A percentile compares a stretch with the other conserved stretches of the same genome.
Evolutionary conservation across 257 asterid genomes (phyloP).

Genomic region (Solanum sitiens): DNA sequence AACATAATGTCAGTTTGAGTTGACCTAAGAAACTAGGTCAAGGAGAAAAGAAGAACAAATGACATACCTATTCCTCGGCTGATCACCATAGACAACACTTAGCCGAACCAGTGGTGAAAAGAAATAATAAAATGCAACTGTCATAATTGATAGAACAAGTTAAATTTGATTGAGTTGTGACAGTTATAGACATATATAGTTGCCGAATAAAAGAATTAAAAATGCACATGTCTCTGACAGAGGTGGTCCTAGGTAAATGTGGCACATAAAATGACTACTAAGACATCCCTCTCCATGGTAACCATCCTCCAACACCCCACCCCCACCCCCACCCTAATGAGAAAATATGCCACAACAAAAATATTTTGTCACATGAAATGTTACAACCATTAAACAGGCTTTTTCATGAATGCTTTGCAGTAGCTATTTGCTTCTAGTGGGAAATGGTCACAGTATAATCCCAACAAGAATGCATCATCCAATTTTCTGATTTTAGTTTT

Average conservation of each 20-base stretch:
- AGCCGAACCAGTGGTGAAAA: slow-evolving; percentile 73
- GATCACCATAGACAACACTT: slow-evolving; percentile 79
- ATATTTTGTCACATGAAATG: not conserved
- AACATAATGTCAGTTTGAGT: not conserved
- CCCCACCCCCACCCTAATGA: not conserved
- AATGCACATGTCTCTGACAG: not conserved
- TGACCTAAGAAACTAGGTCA: not conserved
- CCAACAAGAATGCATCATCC: not conserved
- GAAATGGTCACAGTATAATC: not conserved
- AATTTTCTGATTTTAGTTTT: not conserved
- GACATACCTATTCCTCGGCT: slow-evolving; percentile 80
- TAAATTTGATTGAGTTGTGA: not conserved
- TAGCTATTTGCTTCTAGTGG: not conserved
- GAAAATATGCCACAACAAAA: not conserved
- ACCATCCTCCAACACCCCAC: not conserved
- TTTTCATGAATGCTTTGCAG: not conserved
- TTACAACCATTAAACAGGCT: not conserved
- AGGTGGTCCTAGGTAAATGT: not conserved
- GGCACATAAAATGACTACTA: not conserved
- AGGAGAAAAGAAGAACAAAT: not conserved
- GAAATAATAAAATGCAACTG: slow-evolving; percentile 79
- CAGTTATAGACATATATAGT: not conserved
- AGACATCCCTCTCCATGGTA: not conserved
- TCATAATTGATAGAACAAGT: slow-evolving; percentile 16
- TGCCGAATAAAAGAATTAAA: not conserved